Conservation (phyloP, 306 rosid species). For the Fagus crenata region DNA sequence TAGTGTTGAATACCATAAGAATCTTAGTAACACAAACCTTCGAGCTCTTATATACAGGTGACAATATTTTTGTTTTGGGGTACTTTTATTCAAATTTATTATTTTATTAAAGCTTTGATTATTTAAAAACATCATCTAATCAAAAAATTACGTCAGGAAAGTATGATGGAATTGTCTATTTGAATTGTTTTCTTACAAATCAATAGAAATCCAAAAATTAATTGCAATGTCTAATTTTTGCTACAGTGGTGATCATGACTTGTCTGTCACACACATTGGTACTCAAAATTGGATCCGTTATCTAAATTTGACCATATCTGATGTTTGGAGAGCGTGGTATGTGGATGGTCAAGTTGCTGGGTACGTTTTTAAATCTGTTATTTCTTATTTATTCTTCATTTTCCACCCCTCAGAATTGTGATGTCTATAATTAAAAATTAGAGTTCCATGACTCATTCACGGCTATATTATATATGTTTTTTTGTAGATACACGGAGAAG, state of each 20-base stretch:
- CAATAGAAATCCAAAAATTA: background rate
- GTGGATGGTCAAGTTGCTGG: constrained; percentile 40
- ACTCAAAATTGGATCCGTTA: constrained; percentile 30
- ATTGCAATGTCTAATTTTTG: background rate
- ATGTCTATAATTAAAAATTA: no score
- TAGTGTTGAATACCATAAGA: constrained; percentile 21
- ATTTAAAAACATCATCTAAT: background rate
- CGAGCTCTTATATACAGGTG: constrained; percentile 37
- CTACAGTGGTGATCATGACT: constrained; percentile 33
- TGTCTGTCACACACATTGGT: constrained; percentile 31
- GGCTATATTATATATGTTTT: background rate
- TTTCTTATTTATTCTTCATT: background rate
- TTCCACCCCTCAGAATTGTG: background rate
- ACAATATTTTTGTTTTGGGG: background rate
- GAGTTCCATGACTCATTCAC: background rate
- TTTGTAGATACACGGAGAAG: constrained; percentile 30
- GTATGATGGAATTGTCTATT: background rate
- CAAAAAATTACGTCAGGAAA: no score
- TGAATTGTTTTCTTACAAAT: background rate
- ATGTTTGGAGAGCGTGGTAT: constrained; percentile 32
- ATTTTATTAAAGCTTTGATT: background rate
- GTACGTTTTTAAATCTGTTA: constrained; percentile 13
- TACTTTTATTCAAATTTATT: background rate
- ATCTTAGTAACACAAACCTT: constrained; percentile 28
- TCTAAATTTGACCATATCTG: constrained; percentile 17